Evolutionary conservation across 2,329 filamentous ascomycete species (phyloP).

Genomic region (Lecanicillium sp.): DNA sequence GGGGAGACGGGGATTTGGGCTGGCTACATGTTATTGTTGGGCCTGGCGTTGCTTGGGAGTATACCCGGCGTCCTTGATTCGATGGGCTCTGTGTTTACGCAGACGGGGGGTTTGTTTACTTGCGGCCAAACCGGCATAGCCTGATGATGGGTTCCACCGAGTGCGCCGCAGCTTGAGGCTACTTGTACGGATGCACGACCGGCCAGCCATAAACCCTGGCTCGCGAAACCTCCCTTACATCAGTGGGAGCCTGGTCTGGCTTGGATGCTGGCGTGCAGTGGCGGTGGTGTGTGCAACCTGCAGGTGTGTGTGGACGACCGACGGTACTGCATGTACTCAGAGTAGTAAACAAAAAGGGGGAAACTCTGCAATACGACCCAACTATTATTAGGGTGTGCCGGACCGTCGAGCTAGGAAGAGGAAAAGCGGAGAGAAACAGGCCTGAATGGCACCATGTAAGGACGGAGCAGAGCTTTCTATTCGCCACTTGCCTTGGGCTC

Average conservation of each 20-base stretch:
- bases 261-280: too few relatives aligned
- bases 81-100: constrained; percentile 11
- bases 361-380: constrained; percentile 1
- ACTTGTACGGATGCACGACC: constrained; percentile 10
- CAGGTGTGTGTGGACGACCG: too few relatives aligned
- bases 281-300: too few relatives aligned
- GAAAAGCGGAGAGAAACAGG: background rate
- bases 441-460: background rate
- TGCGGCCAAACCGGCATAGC: constrained; percentile 13
- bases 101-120: constrained; percentile 12
- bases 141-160: constrained; percentile 5
- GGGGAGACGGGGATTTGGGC: constrained; percentile 17
- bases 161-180: constrained; percentile 10
- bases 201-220: too few relatives aligned
- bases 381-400: background rate
- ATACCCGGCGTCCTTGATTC: constrained; percentile 6
- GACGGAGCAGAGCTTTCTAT: background rate
- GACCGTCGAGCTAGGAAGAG: background rate
- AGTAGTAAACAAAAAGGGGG: too few relatives aligned
- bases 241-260: too few relatives aligned
- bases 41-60: constrained; percentile 11
- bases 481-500: background rate
- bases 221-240: too few relatives aligned
- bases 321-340: background rate
- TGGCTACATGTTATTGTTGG: constrained; percentile 13